These are phyloP conservation scores for Pestalotiopsis sp. DNA, from an alignment of 2,329 filamentous ascomycete species.

Conservation along the genomic window DNA sequence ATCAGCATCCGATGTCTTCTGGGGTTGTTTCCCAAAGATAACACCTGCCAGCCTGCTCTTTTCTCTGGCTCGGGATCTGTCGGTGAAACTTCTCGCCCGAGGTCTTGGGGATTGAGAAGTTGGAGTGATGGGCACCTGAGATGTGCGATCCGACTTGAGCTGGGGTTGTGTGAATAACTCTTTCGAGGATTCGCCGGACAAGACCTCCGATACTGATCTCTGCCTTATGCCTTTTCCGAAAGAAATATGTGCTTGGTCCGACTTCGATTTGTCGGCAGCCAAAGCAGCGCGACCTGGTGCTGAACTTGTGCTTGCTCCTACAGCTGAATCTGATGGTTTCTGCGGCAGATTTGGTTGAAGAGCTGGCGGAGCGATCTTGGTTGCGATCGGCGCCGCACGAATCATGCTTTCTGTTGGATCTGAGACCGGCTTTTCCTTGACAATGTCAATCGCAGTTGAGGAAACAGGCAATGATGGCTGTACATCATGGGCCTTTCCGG, in stretches of 20 bases:
- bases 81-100: constrained; percentile 35
- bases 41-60: constrained; percentile 74
- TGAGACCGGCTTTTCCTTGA: neutral
- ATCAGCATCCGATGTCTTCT: constrained; percentile 49
- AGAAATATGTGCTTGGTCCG: constrained; percentile 6
- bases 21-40: constrained; percentile 71
- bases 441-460: neutral
- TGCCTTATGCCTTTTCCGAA: constrained; percentile 27
- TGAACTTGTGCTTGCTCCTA: neutral
- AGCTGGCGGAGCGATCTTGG: neutral
- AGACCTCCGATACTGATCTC: constrained; percentile 33
- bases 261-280: neutral
- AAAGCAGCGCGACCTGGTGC: neutral
- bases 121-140: constrained; percentile 27
- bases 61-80: constrained; percentile 56
- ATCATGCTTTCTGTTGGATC: neutral
- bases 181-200: constrained; percentile 20
- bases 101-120: constrained; percentile 29
- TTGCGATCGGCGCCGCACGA: neutral
- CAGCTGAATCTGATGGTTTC: neutral
- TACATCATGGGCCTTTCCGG: neutral
- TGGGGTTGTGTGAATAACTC: constrained; percentile 2
- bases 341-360: neutral
- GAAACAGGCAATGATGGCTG: neutral
- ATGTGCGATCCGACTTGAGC: constrained; percentile 18